phyloP scores from a whole-genome alignment of 805 yeast genomes.

The Zygosaccharomyces pseudorouxii region DNA sequence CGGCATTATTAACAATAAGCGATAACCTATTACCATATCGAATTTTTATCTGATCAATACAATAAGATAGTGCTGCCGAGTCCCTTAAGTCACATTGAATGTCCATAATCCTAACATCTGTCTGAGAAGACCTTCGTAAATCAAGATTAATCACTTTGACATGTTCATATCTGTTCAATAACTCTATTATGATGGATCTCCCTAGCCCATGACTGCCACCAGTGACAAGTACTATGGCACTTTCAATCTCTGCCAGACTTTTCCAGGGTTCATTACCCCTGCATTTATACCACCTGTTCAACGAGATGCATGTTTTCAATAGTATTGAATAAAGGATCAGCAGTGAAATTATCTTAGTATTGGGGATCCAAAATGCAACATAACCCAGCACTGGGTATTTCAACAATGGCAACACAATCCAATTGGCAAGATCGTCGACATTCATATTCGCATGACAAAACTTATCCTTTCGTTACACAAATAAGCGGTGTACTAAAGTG shows the following conservation, averaged over 20 bases:
- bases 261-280: constrained; percentile 12
- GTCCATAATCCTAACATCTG: constrained; percentile 38
- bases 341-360: neutral
- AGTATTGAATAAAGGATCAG: constrained; percentile 12
- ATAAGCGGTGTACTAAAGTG: too few species aligned
- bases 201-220: constrained; percentile 42
- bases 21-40: constrained; percentile 51
- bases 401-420: constrained; percentile 18
- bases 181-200: constrained; percentile 19
- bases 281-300: constrained; percentile 10
- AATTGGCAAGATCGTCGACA: constrained; percentile 19
- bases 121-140: constrained; percentile 7
- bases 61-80: constrained; percentile 37
- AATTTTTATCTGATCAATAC: constrained; percentile 39
- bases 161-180: constrained; percentile 19
- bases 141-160: constrained; percentile 31
- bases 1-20: constrained; percentile 80
- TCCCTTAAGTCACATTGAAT: constrained; percentile 65
- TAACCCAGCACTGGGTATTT: constrained; percentile 19
- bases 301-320: constrained; percentile 5
- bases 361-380: constrained; percentile 7
- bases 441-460: constrained; percentile 3
- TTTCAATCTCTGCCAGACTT: constrained; percentile 4
- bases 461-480: neutral
- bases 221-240: constrained; percentile 29